These are phyloP conservation scores for Medicago ruthenica DNA, from an alignment of 306 rosid species.

Conservation along the genomic window DNA sequence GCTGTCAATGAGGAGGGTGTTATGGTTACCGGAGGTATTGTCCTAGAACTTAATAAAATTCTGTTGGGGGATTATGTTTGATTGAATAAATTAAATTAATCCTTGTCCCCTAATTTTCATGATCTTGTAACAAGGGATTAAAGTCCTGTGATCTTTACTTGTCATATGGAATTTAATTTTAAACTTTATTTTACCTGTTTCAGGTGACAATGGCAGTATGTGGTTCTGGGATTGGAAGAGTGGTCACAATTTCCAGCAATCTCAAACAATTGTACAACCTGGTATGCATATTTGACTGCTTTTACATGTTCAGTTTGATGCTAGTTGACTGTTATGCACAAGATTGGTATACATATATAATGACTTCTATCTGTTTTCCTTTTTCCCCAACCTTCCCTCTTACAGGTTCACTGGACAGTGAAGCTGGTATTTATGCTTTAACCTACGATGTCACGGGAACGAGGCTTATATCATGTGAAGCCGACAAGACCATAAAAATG, in stretches of 20 bases:
- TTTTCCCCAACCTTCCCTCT: background rate
- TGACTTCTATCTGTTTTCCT: background rate
- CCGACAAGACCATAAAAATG: conserved; percentile 96
- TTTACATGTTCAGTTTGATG: background rate
- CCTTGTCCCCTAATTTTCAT: conserved; percentile 11
- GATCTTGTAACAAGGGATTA: background rate
- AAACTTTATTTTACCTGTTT: conserved; percentile 5
- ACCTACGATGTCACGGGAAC: conserved; percentile 84
- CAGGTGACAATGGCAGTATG: conserved; percentile 97
- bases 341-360: background rate
- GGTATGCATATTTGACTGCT: conserved; percentile 54
- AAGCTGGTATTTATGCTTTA: conserved; percentile 90
- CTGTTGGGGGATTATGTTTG: background rate
- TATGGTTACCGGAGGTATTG: no score
- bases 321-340: background rate
- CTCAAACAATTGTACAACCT: conserved; percentile 95
- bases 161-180: no score
- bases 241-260: conserved; percentile 93
- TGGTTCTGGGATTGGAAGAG: conserved; percentile 99
- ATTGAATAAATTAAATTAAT: conserved; percentile 15
- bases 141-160: no score
- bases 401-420: conserved; percentile 94
- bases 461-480: conserved; percentile 87
- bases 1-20: conserved; percentile 84
- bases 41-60: no score